Evolutionary conservation across 2,329 filamentous ascomycete genomes (phyloP).

Genomic region (Pseudocercospora musae): DNA sequence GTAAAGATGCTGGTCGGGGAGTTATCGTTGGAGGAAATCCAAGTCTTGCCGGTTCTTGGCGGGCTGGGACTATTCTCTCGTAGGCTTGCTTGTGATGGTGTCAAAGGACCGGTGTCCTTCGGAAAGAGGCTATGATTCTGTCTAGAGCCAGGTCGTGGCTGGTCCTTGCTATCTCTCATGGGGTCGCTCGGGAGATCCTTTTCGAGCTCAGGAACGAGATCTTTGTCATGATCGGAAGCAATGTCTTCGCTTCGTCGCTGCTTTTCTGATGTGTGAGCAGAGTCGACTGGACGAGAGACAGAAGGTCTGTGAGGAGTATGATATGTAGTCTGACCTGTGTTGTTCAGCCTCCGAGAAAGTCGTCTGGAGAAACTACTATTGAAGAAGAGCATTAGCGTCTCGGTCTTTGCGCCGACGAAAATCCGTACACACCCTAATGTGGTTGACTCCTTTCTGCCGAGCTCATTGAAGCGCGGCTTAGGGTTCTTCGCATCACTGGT

Average conservation of each 20-base stretch:
- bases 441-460: not conserved
- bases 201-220: conserved; percentile 7
- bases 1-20: not conserved
- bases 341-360: conserved; percentile 29
- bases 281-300: conserved; percentile 15
- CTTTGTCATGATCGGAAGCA: conserved; percentile 4
- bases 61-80: conserved; percentile 7
- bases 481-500: not conserved
- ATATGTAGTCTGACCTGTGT: conserved; percentile 11
- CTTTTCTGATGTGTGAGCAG: conserved; percentile 17
- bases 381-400: conserved; percentile 3
- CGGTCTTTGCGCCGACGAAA: not conserved
- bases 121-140: conserved; percentile 20
- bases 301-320: conserved; percentile 3
- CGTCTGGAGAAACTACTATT: conserved; percentile 30
- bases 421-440: not conserved
- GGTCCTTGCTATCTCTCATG: not conserved
- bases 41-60: conserved; percentile 5
- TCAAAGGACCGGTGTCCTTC: conserved; percentile 14
- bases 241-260: conserved; percentile 1
- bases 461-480: not conserved
- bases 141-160: conserved; percentile 5
- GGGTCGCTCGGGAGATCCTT: conserved; percentile 4
- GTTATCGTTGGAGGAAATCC: conserved; percentile 2
- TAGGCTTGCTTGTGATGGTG: conserved; percentile 14